Conservation (phyloP, 257 asterid species). For the Solanum phureja region DNA sequence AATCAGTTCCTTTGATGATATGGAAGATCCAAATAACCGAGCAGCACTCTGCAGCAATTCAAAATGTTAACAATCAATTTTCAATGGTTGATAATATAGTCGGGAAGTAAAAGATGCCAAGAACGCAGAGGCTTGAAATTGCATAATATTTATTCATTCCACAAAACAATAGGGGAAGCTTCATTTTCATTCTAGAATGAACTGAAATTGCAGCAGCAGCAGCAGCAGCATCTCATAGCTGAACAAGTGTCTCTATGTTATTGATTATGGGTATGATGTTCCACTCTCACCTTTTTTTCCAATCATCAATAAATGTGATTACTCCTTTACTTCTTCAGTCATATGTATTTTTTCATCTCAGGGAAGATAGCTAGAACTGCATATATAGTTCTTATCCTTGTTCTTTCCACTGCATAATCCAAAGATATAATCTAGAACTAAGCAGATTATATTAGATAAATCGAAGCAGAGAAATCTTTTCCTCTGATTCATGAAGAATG, state of each 20-base stretch:
- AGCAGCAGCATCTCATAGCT: not conserved
- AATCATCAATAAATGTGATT: not conserved
- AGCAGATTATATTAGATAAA: too few species aligned
- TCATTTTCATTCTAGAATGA: not conserved
- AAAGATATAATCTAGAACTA: not conserved
- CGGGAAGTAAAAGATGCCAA: not conserved
- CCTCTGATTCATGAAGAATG: not conserved
- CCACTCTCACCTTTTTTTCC: not conserved
- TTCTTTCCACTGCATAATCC: not conserved
- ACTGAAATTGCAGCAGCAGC: not conserved
- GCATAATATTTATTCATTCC: not conserved
- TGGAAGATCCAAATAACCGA: constrained; percentile 88
- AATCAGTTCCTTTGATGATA: constrained; percentile 68
- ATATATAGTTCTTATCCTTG: not conserved
- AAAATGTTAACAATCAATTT: constrained; percentile 2
- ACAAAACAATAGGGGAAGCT: not conserved
- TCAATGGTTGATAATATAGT: not conserved
- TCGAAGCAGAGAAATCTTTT: not conserved
- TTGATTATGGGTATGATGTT: not conserved
- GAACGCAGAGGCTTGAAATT: not conserved
- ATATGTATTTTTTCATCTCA: not conserved
- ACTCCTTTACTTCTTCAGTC: not conserved
- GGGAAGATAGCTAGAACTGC: not conserved
- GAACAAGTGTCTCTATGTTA: not conserved
- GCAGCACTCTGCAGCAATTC: constrained; percentile 75